Conservation (phyloP, 2,329 filamentous ascomycete genomes). For the Colletotrichum sp. region DNA sequence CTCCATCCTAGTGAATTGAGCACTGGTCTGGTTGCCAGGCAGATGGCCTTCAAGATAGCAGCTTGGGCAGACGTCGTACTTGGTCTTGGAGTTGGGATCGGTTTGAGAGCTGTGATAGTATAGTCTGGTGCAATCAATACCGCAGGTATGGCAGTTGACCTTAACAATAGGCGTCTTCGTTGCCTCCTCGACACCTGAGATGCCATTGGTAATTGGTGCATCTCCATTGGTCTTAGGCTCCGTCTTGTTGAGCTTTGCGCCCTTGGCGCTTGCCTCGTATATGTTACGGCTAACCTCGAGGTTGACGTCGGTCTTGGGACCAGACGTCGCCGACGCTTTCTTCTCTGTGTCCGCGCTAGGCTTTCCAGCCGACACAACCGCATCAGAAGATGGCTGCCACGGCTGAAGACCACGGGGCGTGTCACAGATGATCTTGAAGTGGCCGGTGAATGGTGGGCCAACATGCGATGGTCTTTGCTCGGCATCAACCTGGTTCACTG, state of each 20-base stretch:
- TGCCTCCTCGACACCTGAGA: constrained; percentile 60
- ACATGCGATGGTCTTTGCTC: constrained; percentile 95
- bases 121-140: constrained; percentile 80
- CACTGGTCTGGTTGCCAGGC: constrained; percentile 77
- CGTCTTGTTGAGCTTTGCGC: constrained; percentile 69
- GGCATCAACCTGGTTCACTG: constrained; percentile 79
- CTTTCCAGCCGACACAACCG: constrained; percentile 67
- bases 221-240: constrained; percentile 82
- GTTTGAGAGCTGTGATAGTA: constrained; percentile 65
- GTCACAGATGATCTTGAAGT: constrained; percentile 95
- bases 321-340: constrained; percentile 69
- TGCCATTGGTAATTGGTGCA: constrained; percentile 68
- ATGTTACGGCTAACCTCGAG: constrained; percentile 95
- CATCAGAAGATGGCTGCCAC: constrained; percentile 88
- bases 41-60: constrained; percentile 88
- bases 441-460: constrained; percentile 94
- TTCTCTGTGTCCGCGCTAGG: constrained; percentile 72
- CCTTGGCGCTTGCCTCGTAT: constrained; percentile 90
- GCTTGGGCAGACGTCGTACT: constrained; percentile 89
- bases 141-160: constrained; percentile 89
- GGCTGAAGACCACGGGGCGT: constrained; percentile 93
- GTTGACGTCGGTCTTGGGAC: constrained; percentile 81
- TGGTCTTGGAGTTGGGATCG: constrained; percentile 68
- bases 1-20: constrained; percentile 87
- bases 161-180: constrained; percentile 70